Conservation (phyloP, 2,329 filamentous ascomycete species). For the Ophiostoma quercus region DNA sequence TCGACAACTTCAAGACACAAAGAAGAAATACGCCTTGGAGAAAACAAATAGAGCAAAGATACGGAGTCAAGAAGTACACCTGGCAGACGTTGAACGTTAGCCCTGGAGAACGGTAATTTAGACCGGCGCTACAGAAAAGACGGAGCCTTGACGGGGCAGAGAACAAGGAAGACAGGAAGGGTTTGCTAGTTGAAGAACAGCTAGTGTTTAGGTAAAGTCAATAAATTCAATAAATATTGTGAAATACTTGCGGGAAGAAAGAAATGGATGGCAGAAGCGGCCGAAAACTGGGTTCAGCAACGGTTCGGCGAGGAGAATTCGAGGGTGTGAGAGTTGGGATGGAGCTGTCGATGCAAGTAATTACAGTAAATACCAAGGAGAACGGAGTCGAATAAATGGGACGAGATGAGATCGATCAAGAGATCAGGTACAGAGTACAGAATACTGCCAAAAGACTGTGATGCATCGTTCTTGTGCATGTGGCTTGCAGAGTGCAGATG, state of each 20-base stretch:
- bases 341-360: not conserved
- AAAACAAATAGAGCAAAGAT: no score
- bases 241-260: not conserved
- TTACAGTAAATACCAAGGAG: no score
- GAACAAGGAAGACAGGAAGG: constrained; percentile 4
- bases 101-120: constrained; percentile 13
- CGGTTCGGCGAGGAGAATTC: constrained; percentile 11
- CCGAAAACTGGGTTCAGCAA: constrained; percentile 3
- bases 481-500: constrained; percentile 9
- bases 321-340: not conserved
- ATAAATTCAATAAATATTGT: not conserved
- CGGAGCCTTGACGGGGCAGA: constrained; percentile 7
- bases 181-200: not conserved
- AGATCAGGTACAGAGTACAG: not conserved
- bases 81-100: not conserved
- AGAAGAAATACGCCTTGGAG: not conserved
- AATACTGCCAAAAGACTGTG: not conserved
- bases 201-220: not conserved
- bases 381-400: not conserved
- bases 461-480: not conserved
- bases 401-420: not conserved
- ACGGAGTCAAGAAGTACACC: not conserved
- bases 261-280: not conserved
- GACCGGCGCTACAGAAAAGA: not conserved
- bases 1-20: not conserved